A percentile compares a stretch with the other conserved stretches of the same genome.
Conservation (phyloP, 148 eudicot species). For the Rhododendron ferrugineum region DNA sequence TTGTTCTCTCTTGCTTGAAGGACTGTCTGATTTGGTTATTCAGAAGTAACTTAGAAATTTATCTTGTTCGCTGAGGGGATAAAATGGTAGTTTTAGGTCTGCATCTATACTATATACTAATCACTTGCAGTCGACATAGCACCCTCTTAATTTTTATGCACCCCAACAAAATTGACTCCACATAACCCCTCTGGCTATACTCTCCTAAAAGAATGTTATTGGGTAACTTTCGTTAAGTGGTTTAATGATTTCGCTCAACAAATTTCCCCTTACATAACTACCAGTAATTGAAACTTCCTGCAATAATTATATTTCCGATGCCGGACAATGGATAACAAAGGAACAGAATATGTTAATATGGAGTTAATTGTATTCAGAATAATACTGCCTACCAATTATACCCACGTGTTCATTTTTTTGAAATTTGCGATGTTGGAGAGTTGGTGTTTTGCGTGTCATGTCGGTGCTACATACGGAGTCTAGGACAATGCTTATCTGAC, state of each 20-base stretch:
- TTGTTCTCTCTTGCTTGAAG: neutral
- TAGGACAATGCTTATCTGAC: too few species aligned
- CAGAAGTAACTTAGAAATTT: neutral
- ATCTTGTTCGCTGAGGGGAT: neutral
- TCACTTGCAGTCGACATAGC: neutral
- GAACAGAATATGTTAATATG: neutral
- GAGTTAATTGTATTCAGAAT: neutral
- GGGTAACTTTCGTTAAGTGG: neutral
- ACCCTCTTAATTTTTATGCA: neutral
- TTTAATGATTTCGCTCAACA: neutral
- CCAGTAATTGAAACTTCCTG: neutral
- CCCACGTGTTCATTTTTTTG: too few species aligned
- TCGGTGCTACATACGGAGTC: too few species aligned
- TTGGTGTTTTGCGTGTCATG: too few species aligned
- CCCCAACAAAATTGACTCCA: neutral
- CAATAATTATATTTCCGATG: neutral
- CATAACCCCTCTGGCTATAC: neutral
- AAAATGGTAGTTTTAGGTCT: neutral
- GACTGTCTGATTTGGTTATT: neutral
- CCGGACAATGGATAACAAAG: neutral
- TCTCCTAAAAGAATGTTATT: neutral
- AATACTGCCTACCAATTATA: neutral
- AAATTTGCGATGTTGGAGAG: too few species aligned
- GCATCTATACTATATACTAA: neutral
- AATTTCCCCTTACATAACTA: neutral